Base-by-base conservation (phyloP, 257 asterid genomes). In the Ilex asprella region DNA sequence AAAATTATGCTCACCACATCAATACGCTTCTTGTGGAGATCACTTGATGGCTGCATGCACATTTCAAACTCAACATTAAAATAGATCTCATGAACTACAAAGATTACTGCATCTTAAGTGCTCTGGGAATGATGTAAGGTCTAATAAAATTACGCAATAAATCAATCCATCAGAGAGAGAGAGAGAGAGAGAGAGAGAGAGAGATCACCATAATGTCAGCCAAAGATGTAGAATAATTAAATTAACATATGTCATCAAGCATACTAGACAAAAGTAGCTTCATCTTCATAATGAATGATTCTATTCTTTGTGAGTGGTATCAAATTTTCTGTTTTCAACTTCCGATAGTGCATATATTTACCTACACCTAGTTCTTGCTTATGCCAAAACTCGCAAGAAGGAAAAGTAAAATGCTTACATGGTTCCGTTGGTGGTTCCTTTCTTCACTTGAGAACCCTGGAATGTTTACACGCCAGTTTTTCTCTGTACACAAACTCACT, bases 361-460 rank as follows among this genome's bases (percentile, higher is more conserved):
- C 41, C 5, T 35, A 35, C 41, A 16, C 41, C 31, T 3, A 21
- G 14, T 16, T n/a, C 21, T 12, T 31, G n/a, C 31, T 63, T 51
- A 31, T 64, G 43, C 58, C 15, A 35, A 41, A 63, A 49, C 46
- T 11, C 47, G 3, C n/a, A 21, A 46, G 56, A 16, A 60, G 61
- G 58, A 47, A 56, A 30, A 43, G 39, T 56, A 43, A 54, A 59
- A 57, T 30, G 66, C 95, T 80, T 89, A 93, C 99, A 30, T 63
- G 76, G 61, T 70, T 79, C 8, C 75, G 70, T 31, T 65, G 64
- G 54, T 72, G 76, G 70, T 79, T 85, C 79, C 64, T 82, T 71
- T 79, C 95, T 68, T 93, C 97, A 31, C 88, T 82, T 32, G 96
- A 86, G 77, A 72, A 93, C 65, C 95, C 99, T 39, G 99, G 99